Evolutionary conservation across 2,329 filamentous ascomycete genomes (phyloP), one percentile per base, ranked within the genome.

Genomic region (Beauveria asiatica): DNA sequence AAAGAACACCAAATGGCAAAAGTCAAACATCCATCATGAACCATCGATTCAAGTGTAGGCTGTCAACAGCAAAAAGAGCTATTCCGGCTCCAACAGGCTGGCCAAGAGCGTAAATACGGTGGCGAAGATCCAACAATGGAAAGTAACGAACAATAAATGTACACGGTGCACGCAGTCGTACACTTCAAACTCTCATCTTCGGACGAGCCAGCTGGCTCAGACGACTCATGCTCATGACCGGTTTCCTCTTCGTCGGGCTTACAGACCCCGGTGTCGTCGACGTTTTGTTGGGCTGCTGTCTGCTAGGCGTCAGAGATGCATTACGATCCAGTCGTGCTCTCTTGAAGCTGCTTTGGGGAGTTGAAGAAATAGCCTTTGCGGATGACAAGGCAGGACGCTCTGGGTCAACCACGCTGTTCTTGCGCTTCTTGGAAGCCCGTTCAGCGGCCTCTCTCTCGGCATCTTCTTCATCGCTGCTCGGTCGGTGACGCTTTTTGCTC

Each of bases 401-500:
- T 0, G 76, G 74, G 0, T 77, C 76, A 19, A 74, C 67, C 10
- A n/a, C 21, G 52, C 78, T 74, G 46, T 77, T 75, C 73, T 80
- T 83, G 44, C 77, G 78, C 74, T 85, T 86, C 78, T 87, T 87
- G 27, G 78, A 74, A 1, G 79, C 80, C 16, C 81, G 79, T 61
- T 79, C 74, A 2, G 69, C 72, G 3, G 74, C 78, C 62, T 80
- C 75, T 50, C 76, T 70, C 55, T 80, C 78, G 0, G 77, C 77
- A 39, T 82, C 79, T 57, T 85, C 83, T 59, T 83, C 81, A 46
- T 84, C 82, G 52, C 78, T 79, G 57, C 73, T 79, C 17, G 79
- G 78, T n/a, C 84, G 78, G 65, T 81, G 78, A 27, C 85, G 81
- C 73, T 86, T 88, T 77, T 88, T 87, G 74, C 83, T 87, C 8